Base-by-base conservation (phyloP, 305 asterid species). In the Fraxinus greggii region DNA sequence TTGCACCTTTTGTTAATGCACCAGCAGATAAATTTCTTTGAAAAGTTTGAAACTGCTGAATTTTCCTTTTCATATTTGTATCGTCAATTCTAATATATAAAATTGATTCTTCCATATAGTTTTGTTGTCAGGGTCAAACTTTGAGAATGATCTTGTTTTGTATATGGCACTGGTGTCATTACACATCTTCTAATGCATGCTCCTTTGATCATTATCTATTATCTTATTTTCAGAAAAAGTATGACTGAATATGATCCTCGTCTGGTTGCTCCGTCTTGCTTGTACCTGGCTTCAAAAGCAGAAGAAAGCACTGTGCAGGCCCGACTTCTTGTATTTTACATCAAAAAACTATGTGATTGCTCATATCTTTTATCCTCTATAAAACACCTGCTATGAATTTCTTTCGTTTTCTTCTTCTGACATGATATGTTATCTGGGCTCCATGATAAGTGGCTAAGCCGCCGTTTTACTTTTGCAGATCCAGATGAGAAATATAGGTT, bases 221-320 rank as follows among this genome's bases (percentile, higher is more conserved):
- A 17, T 81, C 72, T 35, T 35, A 19, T 76, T 83, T 79, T 26
- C 93, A 95, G 99, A 90, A 90, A 85, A 90, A 91, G 97, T 87
- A 88, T 95, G 96, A 87, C 92, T 1, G 98, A 94, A 80, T 95
- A 86, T 81, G 97, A 95, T 89, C 99, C 99, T 54, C 98, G 97
- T 77, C 89, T 94, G 74, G 97, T 94, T 80, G 99, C 96, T 88
- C 95, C 98, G 45, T 79, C 98, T 31, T 92, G 99, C 91, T 90
- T 95, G 88, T 95, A 94, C 87, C 86, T 95, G 93, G 99, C 99
- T 76, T 92, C 99, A 8, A 95, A 95, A 90, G 97, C 97, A 80
- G 99, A 95, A 91, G 99, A 95, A 91, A 94, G 97, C 92, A 92
- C 96, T 35, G 94, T 93, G 85, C 97, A 94, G 87, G 99, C 99